Evolutionary conservation across 371 early-diverging fungal species (phyloP).

Genomic region (Mucor lusitanicus): DNA sequence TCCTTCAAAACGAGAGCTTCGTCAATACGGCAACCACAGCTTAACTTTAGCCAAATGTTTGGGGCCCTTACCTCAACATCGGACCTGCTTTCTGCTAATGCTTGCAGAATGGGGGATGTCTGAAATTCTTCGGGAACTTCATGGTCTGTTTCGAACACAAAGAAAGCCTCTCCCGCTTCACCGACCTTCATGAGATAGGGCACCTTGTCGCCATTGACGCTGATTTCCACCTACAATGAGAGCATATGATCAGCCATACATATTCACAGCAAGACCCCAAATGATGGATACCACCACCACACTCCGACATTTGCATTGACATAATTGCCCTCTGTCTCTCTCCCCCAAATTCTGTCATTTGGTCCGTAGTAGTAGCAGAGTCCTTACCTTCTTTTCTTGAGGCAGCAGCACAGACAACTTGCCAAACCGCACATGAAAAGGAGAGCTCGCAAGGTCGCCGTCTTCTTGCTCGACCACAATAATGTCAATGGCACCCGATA

Average conservation of each 20-base stretch:
- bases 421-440: slow-evolving; percentile 99
- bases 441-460: slow-evolving; percentile 88
- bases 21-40: background rate
- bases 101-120: slow-evolving; percentile 86
- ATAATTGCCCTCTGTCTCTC: background rate
- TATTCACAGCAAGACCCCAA: background rate
- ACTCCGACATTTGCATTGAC: slow-evolving; percentile 6
- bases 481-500: slow-evolving; percentile 98
- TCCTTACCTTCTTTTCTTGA: slow-evolving; percentile 78
- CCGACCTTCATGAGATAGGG: slow-evolving; percentile 95
- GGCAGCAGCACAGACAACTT: slow-evolving; percentile 91
- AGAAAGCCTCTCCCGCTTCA: slow-evolving; percentile 98
- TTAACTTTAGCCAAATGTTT: background rate
- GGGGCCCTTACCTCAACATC: slow-evolving; percentile 31
- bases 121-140: slow-evolving; percentile 88
- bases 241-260: background rate
- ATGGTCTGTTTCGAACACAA: slow-evolving; percentile 89
- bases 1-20: slow-evolving; percentile 22
- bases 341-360: slow-evolving; percentile 1
- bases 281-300: background rate
- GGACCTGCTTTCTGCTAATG: slow-evolving; percentile 37
- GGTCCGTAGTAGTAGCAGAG: background rate
- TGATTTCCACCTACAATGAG: slow-evolving; percentile 73
- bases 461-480: slow-evolving; percentile 88
- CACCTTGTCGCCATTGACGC: slow-evolving; percentile 82